Conservation (phyloP, 768 basidiomycete genomes). For the Podaxis sp. region DNA sequence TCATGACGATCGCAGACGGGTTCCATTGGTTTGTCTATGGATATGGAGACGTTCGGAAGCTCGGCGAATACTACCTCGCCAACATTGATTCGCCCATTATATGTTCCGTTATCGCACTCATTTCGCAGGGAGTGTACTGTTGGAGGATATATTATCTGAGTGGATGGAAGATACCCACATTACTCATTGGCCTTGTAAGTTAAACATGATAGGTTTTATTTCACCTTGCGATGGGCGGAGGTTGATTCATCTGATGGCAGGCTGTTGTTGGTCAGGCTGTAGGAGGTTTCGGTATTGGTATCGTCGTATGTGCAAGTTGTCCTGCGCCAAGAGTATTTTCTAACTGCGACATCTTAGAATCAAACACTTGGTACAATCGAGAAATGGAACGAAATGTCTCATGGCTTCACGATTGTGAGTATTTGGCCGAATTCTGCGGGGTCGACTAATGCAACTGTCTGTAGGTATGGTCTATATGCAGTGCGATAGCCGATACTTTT, state of each 20-base stretch:
- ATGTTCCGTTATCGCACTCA: conserved; percentile 8
- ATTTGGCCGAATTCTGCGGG: too few species aligned
- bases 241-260: not conserved
- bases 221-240: not conserved
- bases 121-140: conserved; percentile 15
- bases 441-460: not conserved
- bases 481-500: conserved; percentile 6
- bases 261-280: conserved; percentile 1
- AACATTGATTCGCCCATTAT: conserved; percentile 14
- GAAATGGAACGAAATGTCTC: not conserved
- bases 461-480: conserved; percentile 8
- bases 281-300: conserved; percentile 12
- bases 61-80: conserved; percentile 12
- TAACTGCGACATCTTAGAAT: not conserved
- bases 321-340: not conserved
- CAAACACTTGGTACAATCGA: conserved; percentile 6
- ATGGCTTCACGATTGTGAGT: conserved; percentile 11
- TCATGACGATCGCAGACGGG: conserved; percentile 9
- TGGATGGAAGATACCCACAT: not conserved
- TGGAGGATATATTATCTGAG: conserved; percentile 14
- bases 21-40: conserved; percentile 17
- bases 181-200: conserved; percentile 7
- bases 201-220: not conserved
- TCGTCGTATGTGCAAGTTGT: not conserved
- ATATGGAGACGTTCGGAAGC: conserved; percentile 3